Percentiles rank a stretch among this genome's conserved stretches.
Evolutionary conservation across 2,329 filamentous ascomycete genomes (phyloP).

Genomic region (Incumbomyces lentus): DNA sequence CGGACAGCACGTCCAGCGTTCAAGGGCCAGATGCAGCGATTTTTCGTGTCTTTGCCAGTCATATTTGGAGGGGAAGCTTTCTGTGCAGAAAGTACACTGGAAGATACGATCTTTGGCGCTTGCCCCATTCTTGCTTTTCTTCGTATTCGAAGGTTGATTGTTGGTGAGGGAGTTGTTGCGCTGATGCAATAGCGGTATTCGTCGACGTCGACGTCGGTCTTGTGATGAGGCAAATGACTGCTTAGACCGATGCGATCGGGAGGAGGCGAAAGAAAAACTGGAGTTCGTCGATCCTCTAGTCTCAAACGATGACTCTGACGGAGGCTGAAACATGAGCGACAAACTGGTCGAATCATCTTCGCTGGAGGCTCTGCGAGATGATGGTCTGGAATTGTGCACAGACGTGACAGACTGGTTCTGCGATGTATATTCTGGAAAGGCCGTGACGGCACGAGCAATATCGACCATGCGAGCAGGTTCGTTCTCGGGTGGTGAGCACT

Average conservation of each 20-base stretch:
- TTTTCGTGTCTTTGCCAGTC: conserved; percentile 52
- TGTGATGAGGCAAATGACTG: conserved; percentile 49
- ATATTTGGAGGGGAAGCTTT: conserved; percentile 47
- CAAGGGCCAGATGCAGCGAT: conserved; percentile 45
- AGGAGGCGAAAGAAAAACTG: conserved; percentile 45
- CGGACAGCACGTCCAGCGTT: conserved; percentile 52
- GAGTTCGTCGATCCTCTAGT: conserved; percentile 47
- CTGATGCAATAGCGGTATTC: conserved; percentile 30
- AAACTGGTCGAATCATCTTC: conserved; percentile 39
- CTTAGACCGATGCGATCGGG: conserved; percentile 46
- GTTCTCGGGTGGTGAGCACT: conserved; percentile 58
- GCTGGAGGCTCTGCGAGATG: conserved; percentile 29
- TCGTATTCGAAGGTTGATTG: conserved; percentile 19
- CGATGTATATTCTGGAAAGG: conserved; percentile 21
- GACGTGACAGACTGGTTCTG: conserved; percentile 14
- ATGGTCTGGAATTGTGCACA: conserved; percentile 26
- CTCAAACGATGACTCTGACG: conserved; percentile 45
- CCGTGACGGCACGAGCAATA: conserved; percentile 51
- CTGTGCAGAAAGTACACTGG: conserved; percentile 50
- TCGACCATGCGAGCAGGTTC: conserved; percentile 55
- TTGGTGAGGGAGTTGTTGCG: neutral
- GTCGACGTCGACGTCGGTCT: conserved; percentile 47
- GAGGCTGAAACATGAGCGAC: conserved; percentile 43
- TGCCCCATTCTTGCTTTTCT: conserved; percentile 30
- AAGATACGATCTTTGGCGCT: conserved; percentile 38